A percentile compares a stretch with the other conserved stretches of the same genome.
phyloP scores from a whole-genome alignment of 352 stramenopile genomes.

The Globisporangium irregulare region DNA sequence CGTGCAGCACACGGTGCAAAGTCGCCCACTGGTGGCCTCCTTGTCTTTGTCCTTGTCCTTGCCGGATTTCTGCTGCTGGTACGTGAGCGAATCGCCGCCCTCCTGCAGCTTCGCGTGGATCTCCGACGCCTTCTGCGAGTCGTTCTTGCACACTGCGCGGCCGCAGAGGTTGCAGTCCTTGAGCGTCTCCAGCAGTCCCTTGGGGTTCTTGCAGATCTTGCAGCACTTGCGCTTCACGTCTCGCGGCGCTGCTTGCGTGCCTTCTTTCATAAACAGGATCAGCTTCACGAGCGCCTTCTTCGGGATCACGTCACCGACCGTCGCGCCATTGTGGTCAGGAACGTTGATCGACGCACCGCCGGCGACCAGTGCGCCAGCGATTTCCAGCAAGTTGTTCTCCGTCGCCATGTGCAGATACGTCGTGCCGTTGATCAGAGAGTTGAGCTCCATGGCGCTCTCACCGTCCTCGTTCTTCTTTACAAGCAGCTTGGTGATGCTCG shows the following conservation, averaged over 20 bases:
- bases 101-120: conserved; percentile 50
- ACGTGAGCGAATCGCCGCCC: conserved; percentile 23
- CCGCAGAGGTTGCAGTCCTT: conserved; percentile 76
- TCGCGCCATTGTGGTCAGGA: conserved; percentile 69
- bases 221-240: conserved; percentile 58
- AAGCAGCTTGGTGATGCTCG: conserved; percentile 53
- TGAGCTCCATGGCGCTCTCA: conserved; percentile 31
- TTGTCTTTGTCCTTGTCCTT: conserved; percentile 72
- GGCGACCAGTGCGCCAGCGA: conserved; percentile 61
- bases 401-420: conserved; percentile 86
- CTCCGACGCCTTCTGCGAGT: conserved; percentile 74
- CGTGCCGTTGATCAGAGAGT: conserved; percentile 68
- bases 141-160: conserved; percentile 78
- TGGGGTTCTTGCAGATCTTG: conserved; percentile 84
- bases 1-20: conserved; percentile 78
- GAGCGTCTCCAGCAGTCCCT: conserved; percentile 68
- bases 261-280: conserved; percentile 77
- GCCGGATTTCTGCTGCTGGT: conserved; percentile 16
- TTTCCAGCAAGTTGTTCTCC: conserved; percentile 62
- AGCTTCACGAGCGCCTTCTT: conserved; percentile 78
- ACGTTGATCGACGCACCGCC: conserved; percentile 84
- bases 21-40: conserved; percentile 30
- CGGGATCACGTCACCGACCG: conserved; percentile 73
- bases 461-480: conserved; percentile 29
- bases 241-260: conserved; percentile 54